A percentile compares a stretch with the other conserved stretches of the same genome.
phyloP scores from a whole-genome alignment of 2,329 filamentous ascomycete species.

The Colletotrichum costaricense region DNA sequence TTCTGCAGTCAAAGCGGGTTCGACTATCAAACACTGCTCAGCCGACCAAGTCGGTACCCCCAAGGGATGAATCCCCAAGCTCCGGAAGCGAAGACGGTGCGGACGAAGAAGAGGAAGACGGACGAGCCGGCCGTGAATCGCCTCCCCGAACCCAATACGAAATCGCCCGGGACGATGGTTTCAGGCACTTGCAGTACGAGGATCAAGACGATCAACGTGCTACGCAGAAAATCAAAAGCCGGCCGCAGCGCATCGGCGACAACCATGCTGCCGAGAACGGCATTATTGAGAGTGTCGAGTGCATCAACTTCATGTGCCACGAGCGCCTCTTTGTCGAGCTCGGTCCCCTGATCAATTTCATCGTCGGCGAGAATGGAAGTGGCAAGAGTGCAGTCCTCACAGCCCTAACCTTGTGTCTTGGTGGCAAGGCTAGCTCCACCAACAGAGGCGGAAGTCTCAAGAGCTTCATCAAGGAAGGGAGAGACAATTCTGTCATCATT shows the following conservation, averaged over 20 bases:
- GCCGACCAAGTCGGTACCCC: slow-evolving; percentile 31
- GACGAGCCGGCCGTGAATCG: slow-evolving; percentile 41
- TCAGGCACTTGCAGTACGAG: slow-evolving; percentile 66
- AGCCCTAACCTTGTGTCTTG: slow-evolving; percentile 92
- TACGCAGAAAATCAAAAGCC: slow-evolving; percentile 71
- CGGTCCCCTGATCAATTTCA: slow-evolving; percentile 97
- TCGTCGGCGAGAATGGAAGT: slow-evolving; percentile 96
- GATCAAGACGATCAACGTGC: slow-evolving; percentile 72
- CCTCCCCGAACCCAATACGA: slow-evolving; percentile 72
- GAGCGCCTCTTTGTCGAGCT: slow-evolving; percentile 81
- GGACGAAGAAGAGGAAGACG: slow-evolving; percentile 43
- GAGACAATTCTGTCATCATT: slow-evolving; percentile 78
- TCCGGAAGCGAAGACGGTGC: slow-evolving; percentile 45
- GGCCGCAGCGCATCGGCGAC: slow-evolving; percentile 62
- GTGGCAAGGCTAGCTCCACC: slow-evolving; percentile 91
- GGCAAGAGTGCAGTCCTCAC: slow-evolving; percentile 97
- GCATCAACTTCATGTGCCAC: slow-evolving; percentile 98
- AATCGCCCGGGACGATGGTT: slow-evolving; percentile 68
- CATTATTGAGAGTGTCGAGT: slow-evolving; percentile 88
- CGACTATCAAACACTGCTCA: slow-evolving; percentile 45
- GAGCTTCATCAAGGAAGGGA: slow-evolving; percentile 89
- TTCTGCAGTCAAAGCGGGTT: slow-evolving; percentile 45
- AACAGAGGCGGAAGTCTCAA: slow-evolving; percentile 93
- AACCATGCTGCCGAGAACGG: slow-evolving; percentile 85
- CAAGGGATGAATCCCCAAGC: slow-evolving; percentile 24